A percentile compares a stretch with the other conserved stretches of the same genome.
Evolutionary conservation across 148 eudicot species (phyloP).

Genomic region (Dianthus caryophyllus): DNA sequence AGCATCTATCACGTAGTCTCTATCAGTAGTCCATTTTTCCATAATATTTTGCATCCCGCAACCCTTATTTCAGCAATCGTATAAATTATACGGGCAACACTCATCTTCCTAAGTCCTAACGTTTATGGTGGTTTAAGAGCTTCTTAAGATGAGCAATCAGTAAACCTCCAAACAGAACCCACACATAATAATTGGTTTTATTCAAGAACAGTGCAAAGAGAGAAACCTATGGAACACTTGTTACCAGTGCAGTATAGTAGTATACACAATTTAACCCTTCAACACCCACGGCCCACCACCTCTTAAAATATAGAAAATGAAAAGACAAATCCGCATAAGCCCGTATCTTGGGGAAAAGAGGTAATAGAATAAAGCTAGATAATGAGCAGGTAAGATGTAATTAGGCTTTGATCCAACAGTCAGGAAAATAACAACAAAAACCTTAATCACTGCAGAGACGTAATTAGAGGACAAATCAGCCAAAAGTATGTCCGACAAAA

Average conservation of each 20-base stretch:
- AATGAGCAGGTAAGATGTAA: slow-evolving; percentile 19
- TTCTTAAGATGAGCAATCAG: slow-evolving; percentile 23
- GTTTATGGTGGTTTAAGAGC: slow-evolving; percentile 9
- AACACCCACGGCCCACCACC: neutral
- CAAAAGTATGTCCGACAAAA: slow-evolving; percentile 27
- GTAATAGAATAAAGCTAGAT: neutral
- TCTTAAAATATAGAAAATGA: neutral
- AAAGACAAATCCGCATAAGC: neutral
- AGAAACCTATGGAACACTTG: neutral
- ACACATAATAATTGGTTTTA: slow-evolving; percentile 24
- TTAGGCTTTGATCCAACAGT: neutral
- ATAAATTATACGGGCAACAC: slow-evolving; percentile 2
- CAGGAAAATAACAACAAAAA: slow-evolving; percentile 4
- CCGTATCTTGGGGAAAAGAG: neutral
- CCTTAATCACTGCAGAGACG: slow-evolving; percentile 9
- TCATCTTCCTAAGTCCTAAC: slow-evolving; percentile 7
- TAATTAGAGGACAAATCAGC: slow-evolving; percentile 18
- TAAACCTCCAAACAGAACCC: slow-evolving; percentile 16
- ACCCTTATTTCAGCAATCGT: neutral
- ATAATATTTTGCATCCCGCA: neutral
- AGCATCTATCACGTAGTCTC: slow-evolving; percentile 9
- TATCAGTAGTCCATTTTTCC: neutral
- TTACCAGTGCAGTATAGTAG: neutral
- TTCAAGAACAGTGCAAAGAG: slow-evolving; percentile 12
- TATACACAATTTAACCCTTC: neutral